Conservation (phyloP, 1,284 basidiomycete species). For the Rhodotorula sp. region DNA sequence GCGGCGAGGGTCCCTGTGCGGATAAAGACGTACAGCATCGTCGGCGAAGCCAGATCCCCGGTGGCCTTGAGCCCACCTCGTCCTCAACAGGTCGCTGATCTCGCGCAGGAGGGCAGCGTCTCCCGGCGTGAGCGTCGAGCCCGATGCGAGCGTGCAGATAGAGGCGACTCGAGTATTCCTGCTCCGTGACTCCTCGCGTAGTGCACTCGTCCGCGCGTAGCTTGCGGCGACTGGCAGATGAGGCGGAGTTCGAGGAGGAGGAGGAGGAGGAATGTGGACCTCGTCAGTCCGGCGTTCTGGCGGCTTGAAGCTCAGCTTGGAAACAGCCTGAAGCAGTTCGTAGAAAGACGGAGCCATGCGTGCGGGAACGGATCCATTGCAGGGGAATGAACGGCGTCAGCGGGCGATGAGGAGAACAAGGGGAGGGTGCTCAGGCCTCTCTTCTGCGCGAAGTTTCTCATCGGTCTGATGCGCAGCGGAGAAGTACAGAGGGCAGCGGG, state of each 20-base stretch:
- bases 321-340: conserved; percentile 15
- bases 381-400: not conserved
- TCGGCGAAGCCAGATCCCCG: not conserved
- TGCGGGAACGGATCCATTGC: not conserved
- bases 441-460: not conserved
- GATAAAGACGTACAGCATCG: too few relatives aligned
- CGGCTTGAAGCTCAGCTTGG: conserved; percentile 1
- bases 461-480: too few relatives aligned
- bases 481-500: too few relatives aligned
- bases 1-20: not conserved
- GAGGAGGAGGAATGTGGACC: not conserved
- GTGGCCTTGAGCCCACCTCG: not conserved
- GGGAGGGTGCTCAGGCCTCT: not conserved
- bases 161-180: not conserved
- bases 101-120: not conserved
- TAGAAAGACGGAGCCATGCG: conserved; percentile 20
- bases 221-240: not conserved
- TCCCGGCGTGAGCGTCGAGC: not conserved
- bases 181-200: not conserved
- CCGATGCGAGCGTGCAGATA: not conserved
- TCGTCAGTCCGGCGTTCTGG: too few relatives aligned
- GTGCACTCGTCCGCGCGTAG: not conserved
- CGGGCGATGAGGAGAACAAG: not conserved
- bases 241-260: too few relatives aligned
- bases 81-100: not conserved